Evolutionary conservation across 2,329 filamentous ascomycete species (phyloP).

Genomic region (Penicillium sp.): DNA sequence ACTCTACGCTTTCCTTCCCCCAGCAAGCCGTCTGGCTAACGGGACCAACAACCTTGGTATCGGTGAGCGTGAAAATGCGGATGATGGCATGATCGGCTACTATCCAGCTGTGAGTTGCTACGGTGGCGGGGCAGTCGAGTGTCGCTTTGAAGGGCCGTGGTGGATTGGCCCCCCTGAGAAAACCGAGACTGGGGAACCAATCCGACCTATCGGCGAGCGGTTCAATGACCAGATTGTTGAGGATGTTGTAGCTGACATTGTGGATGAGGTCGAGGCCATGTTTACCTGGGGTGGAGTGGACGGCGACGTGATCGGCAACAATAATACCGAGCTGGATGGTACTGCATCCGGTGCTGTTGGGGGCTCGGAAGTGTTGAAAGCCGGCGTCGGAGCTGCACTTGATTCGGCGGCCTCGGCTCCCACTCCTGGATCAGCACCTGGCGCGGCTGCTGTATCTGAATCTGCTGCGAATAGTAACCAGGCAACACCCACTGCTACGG

Average conservation of each 20-base stretch:
- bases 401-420: conserved; percentile 24
- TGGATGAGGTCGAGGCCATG: conserved; percentile 78
- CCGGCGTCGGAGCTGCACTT: conserved; percentile 32
- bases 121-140: conserved; percentile 82
- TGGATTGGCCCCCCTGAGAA: conserved; percentile 73
- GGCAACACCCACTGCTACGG: conserved; percentile 13
- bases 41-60: conserved; percentile 48
- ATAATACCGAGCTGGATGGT: conserved; percentile 22
- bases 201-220: conserved; percentile 67
- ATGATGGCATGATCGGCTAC: conserved; percentile 94
- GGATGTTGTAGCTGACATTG: conserved; percentile 85
- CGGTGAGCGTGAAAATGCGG: conserved; percentile 78
- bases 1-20: conserved; percentile 85
- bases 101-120: conserved; percentile 93
- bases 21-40: conserved; percentile 62
- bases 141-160: conserved; percentile 92
- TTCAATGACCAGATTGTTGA: conserved; percentile 93
- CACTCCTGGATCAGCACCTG: conserved; percentile 4
- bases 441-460: conserved; percentile 18
- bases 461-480: conserved; percentile 23
- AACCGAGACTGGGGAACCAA: conserved; percentile 43
- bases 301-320: conserved; percentile 33
- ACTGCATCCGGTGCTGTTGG: conserved; percentile 29
- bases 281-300: conserved; percentile 61
- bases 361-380: conserved; percentile 33